These are phyloP conservation scores for Cystobasidium tubakii DNA, from an alignment of 768 basidiomycete species.

Conservation along the genomic window DNA sequence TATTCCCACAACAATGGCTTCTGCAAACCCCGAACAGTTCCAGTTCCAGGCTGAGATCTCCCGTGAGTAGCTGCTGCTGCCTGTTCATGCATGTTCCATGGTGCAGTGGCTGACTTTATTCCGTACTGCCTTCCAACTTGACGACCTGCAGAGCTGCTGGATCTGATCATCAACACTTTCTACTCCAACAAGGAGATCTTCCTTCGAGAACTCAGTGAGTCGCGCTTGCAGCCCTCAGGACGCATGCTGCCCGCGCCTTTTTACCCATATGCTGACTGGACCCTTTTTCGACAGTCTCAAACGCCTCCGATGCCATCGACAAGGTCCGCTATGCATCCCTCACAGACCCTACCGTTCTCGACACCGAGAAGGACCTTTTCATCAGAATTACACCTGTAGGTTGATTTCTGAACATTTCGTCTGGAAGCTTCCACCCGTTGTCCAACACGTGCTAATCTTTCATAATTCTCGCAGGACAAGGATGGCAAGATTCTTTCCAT, in stretches of 20 bases:
- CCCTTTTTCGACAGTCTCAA: constrained; percentile 58
- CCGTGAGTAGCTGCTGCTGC: constrained; percentile 68
- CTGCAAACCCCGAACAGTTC: constrained; percentile 39
- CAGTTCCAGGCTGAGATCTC: constrained; percentile 98
- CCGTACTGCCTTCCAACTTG: constrained; percentile 30
- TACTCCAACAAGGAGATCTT: constrained; percentile 99
- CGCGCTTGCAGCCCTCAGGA: too few relatives aligned
- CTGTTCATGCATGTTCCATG: constrained; percentile 49
- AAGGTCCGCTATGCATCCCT: constrained; percentile 96
- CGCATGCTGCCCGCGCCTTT: background rate
- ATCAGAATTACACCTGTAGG: constrained; percentile 73
- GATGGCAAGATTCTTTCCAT: constrained; percentile 85
- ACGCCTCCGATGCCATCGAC: constrained; percentile 95
- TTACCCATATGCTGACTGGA: background rate
- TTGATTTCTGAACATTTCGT: background rate
- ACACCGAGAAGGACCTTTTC: constrained; percentile 82
- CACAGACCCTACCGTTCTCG: constrained; percentile 84
- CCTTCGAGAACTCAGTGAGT: constrained; percentile 75
- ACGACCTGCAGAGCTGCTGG: background rate
- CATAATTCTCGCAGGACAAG: constrained; percentile 58
- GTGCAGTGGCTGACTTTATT: constrained; percentile 16
- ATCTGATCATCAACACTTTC: constrained; percentile 60
- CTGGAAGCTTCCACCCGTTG: background rate
- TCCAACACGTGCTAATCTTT: background rate
- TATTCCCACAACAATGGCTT: constrained; percentile 22